Percentiles rank a stretch among this genome's conserved stretches.
Evolutionary conservation across 1,139 yeast species (phyloP).

Genomic region (Neolecta irregularis): DNA sequence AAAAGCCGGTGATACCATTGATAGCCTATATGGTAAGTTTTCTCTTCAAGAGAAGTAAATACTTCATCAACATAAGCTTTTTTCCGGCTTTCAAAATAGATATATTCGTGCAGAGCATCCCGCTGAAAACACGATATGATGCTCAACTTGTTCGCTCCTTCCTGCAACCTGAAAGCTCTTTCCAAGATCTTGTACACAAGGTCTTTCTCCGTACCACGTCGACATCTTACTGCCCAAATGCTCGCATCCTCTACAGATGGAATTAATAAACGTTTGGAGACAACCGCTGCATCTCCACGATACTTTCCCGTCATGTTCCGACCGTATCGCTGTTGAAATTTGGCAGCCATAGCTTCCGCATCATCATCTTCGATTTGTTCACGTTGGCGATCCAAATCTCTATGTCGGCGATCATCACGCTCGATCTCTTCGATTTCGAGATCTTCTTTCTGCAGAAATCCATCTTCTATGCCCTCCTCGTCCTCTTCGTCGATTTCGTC

Average conservation of each 20-base stretch:
- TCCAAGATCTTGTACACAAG: conserved; percentile 70
- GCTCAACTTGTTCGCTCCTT: conserved; percentile 45
- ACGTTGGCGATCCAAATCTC: conserved; percentile 81
- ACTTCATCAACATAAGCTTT: conserved; percentile 71
- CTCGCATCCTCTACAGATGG: conserved; percentile 96
- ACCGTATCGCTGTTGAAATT: conserved; percentile 83
- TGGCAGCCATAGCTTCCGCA: conserved; percentile 86
- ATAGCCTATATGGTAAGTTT: conserved; percentile 33
- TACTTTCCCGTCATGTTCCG: conserved; percentile 68
- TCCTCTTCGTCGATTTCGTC: conserved; percentile 91
- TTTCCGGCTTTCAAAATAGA: conserved; percentile 85
- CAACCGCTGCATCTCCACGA: conserved; percentile 76
- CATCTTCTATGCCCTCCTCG: conserved; percentile 64
- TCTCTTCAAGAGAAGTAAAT: neutral
- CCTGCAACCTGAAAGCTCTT: conserved; percentile 55
- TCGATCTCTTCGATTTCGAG: conserved; percentile 46
- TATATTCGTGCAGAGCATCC: conserved; percentile 79
- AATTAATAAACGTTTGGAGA: conserved; percentile 80
- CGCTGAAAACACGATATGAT: conserved; percentile 89
- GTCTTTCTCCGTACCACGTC: conserved; percentile 87
- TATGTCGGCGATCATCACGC: conserved; percentile 58
- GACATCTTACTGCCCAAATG: conserved; percentile 88
- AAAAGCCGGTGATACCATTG: conserved; percentile 77
- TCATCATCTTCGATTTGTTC: conserved; percentile 87
- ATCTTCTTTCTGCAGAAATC: conserved; percentile 37